Base-by-base conservation (phyloP, 495 filamentous ascomycete genomes). In the Lophiotrema nucula region DNA sequence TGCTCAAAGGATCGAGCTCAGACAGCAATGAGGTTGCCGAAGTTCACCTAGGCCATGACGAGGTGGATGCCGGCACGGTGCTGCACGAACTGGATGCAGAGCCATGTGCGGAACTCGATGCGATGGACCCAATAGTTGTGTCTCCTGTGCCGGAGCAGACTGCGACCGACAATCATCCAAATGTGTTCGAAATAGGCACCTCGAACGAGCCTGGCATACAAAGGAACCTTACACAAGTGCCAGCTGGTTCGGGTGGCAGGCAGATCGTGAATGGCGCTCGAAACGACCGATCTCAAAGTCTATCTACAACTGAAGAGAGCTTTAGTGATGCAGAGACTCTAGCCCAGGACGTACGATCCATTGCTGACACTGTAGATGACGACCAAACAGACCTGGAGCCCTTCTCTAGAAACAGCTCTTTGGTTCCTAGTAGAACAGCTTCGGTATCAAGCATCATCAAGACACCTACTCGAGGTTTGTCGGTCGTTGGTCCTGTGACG, bases 251-350 rank as follows among this genome's bases (percentile, higher is more conserved):
- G n/a, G n/a, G n/a, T n/a, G n/a, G n/a, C n/a, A n/a, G n/a, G n/a
- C n/a, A n/a, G n/a, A n/a, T n/a, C n/a, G n/a, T n/a, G n/a, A n/a
- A n/a, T n/a, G n/a, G n/a, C n/a, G 26, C 31, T 46, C 44, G 35
- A 8, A 53, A 44, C 4, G 19, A 2, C 8, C 19, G 19, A 16
- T 33, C 21, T 1, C 44, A 39, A 37, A 54, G 26, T 51, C 56
- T 2, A 55, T 54, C 27, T 56, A 21, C 19, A 12, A 6, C 39
- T 4, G 62, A 65, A n/a, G 62, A 60, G 33, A 52, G 56, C 4
- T 55, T 56, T 46, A 65, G 62, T 24, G 62, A 65, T 38, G 52
- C 62, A 3, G 62, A 65, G 23, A 65, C 62, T 11, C 39, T 65
- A 31, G 45, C 39, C 5, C 45, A 43, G 8, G 62, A 65, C 4